phyloP scores from a whole-genome alignment of 2,329 filamentous ascomycete genomes.

The Fusarium sp. region DNA sequence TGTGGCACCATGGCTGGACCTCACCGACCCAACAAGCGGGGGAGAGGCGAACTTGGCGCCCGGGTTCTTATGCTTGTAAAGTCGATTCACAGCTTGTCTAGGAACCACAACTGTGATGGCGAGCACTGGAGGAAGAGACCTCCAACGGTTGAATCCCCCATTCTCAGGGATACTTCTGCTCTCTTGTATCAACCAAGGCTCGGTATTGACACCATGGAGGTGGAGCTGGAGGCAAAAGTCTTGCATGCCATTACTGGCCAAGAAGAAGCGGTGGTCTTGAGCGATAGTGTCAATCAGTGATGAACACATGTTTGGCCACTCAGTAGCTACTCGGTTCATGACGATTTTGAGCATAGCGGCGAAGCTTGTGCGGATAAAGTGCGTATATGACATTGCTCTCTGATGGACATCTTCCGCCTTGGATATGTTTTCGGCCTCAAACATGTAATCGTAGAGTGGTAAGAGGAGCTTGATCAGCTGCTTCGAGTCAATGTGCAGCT shows the following conservation, averaged over 20 bases:
- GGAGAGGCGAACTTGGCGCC: conserved; percentile 43
- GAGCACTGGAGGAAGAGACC: conserved; percentile 52
- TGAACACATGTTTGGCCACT: conserved; percentile 51
- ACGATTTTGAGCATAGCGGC: conserved; percentile 56
- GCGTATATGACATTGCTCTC: conserved; percentile 41
- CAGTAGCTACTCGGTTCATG: conserved; percentile 51
- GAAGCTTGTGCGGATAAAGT: conserved; percentile 57
- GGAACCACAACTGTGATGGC: conserved; percentile 56
- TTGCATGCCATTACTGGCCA: conserved; percentile 52
- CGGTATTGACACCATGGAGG: conserved; percentile 51
- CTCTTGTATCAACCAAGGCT: conserved; percentile 48
- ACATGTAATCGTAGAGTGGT: conserved; percentile 60
- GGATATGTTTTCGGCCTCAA: conserved; percentile 55
- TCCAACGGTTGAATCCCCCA: conserved; percentile 55
- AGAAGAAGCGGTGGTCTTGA: conserved; percentile 48
- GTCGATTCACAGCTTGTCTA: conserved; percentile 41
- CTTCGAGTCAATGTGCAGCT: conserved; percentile 52
- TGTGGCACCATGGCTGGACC: conserved; percentile 38
- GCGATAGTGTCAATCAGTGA: conserved; percentile 49
- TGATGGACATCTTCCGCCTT: conserved; percentile 19
- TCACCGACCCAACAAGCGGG: conserved; percentile 49
- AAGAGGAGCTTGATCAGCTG: conserved; percentile 57
- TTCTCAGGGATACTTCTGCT: conserved; percentile 33
- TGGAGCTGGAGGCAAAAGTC: conserved; percentile 55
- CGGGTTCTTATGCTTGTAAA: conserved; percentile 43